Percentiles rank a stretch among this genome's conserved stretches.
These are phyloP conservation scores for Leptographium lundbergii DNA, from an alignment of 2,329 filamentous ascomycete species.

Conservation along the genomic window DNA sequence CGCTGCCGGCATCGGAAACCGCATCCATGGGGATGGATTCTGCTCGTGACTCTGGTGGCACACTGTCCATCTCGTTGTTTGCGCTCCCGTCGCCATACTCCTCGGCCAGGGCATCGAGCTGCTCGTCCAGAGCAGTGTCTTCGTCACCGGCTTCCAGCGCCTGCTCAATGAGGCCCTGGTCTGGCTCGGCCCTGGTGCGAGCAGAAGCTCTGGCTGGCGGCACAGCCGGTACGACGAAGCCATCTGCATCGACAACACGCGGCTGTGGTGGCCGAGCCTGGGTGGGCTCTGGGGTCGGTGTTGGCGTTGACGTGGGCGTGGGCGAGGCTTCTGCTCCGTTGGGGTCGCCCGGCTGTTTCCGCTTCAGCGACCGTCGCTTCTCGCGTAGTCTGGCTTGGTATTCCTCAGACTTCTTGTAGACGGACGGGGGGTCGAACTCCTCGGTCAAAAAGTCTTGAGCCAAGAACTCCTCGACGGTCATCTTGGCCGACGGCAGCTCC, in stretches of 20 bases:
- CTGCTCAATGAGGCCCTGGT: conserved; percentile 7
- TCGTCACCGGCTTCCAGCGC: conserved; percentile 5
- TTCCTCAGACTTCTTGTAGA: conserved; percentile 54
- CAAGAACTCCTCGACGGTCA: conserved; percentile 75
- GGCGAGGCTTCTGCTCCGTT: neutral
- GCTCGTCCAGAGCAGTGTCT: conserved; percentile 13
- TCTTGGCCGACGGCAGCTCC: conserved; percentile 65
- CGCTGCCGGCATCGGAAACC: neutral
- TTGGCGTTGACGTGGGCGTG: neutral
- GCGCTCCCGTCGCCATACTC: conserved; percentile 27
- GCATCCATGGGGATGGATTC: neutral
- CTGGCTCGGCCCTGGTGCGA: neutral
- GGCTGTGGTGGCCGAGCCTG: neutral
- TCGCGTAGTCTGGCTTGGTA: conserved; percentile 40
- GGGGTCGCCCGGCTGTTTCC: conserved; percentile 24
- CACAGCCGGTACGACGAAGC: conserved; percentile 49
- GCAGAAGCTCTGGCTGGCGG: conserved; percentile 18
- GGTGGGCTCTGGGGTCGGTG: neutral
- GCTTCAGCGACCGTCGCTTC: conserved; percentile 31
- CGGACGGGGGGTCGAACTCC: conserved; percentile 67
- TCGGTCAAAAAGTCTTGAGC: conserved; percentile 42
- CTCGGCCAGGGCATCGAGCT: conserved; percentile 28
- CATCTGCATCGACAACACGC: conserved; percentile 43
- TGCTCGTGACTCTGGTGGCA: neutral
- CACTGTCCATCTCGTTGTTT: neutral